phyloP scores from a whole-genome alignment of 1,284 basidiomycete species.

The Macrocybe sp. region DNA sequence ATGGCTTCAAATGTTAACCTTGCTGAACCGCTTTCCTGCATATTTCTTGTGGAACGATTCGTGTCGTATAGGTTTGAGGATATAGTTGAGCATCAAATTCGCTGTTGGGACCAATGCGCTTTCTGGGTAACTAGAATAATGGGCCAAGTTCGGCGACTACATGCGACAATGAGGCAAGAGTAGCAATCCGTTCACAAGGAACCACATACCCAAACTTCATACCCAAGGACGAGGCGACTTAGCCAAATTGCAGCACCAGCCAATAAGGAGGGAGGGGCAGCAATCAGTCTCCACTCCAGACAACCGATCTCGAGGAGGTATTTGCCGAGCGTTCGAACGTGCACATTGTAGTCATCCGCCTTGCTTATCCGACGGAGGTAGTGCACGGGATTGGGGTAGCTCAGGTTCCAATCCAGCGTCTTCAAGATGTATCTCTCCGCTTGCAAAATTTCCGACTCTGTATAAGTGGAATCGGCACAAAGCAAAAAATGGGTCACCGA shows the following conservation, averaged over 20 bases:
- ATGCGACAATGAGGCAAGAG: constrained; percentile 10
- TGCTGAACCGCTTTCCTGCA: constrained; percentile 64
- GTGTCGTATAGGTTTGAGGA: constrained; percentile 63
- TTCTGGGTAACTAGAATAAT: constrained; percentile 87
- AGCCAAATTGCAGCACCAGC: constrained; percentile 92
- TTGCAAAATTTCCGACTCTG: constrained; percentile 83
- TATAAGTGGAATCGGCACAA: constrained; percentile 87
- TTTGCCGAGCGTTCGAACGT: constrained; percentile 89
- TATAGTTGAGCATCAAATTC: constrained; percentile 86
- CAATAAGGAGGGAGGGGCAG: constrained; percentile 78
- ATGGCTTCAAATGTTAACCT: constrained; percentile 17
- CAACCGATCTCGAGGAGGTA: constrained; percentile 90
- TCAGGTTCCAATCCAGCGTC: constrained; percentile 89
- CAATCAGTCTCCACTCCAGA: constrained; percentile 83
- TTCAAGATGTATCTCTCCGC: constrained; percentile 93
- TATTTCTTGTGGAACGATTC: constrained; percentile 80
- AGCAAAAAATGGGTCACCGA: constrained; percentile 83
- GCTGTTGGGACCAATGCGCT: constrained; percentile 78
- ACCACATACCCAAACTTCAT: constrained; percentile 77
- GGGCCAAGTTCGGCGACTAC: constrained; percentile 58
- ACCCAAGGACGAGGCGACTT: constrained; percentile 80
- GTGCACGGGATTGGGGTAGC: constrained; percentile 92
- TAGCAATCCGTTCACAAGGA: constrained; percentile 1
- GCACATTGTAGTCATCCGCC: constrained; percentile 93
- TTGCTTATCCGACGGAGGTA: constrained; percentile 87